Evolutionary conservation across 2,329 filamentous ascomycete genomes (phyloP).

Genomic region (Polychaeton citri): DNA sequence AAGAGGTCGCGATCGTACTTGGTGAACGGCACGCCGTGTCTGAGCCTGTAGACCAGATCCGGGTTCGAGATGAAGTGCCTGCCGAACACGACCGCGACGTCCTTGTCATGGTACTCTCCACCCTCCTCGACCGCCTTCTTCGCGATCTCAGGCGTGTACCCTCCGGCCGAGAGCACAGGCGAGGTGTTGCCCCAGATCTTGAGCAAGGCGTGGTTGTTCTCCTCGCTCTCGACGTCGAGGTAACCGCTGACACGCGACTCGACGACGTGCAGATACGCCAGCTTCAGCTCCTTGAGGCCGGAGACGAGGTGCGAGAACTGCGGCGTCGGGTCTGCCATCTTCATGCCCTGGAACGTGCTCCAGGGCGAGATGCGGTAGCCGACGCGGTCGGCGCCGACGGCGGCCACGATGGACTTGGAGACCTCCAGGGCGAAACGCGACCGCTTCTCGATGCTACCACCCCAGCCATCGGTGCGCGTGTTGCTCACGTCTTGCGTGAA

Average conservation of each 20-base stretch:
- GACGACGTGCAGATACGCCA: constrained; percentile 50
- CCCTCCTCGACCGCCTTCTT: constrained; percentile 17
- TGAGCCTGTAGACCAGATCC: constrained; percentile 34
- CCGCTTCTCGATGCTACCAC: constrained; percentile 36
- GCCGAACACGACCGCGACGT: constrained; percentile 35
- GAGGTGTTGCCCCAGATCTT: constrained; percentile 31
- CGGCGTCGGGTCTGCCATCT: constrained; percentile 47
- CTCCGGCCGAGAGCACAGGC: constrained; percentile 37
- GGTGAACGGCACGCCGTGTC: constrained; percentile 26
- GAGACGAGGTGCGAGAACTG: constrained; percentile 48
- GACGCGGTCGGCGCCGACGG: constrained; percentile 39
- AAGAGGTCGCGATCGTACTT: constrained; percentile 32
- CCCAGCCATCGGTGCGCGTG: constrained; percentile 37
- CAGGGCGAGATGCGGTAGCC: constrained; percentile 49
- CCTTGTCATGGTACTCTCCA: constrained; percentile 24
- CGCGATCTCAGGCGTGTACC: constrained; percentile 26
- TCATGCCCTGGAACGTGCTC: constrained; percentile 49
- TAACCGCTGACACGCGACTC: constrained; percentile 41
- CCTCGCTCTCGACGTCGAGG: constrained; percentile 26
- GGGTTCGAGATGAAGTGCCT: constrained; percentile 36
- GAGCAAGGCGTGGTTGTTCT: constrained; percentile 32
- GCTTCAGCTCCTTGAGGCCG: constrained; percentile 36
- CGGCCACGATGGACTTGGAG: constrained; percentile 34
- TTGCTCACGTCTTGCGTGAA: constrained; percentile 50
- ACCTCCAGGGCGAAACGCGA: constrained; percentile 40